These are phyloP conservation scores for Trichoderma aggressivum DNA, from an alignment of 2,329 filamentous ascomycete species.

Conservation along the genomic window DNA sequence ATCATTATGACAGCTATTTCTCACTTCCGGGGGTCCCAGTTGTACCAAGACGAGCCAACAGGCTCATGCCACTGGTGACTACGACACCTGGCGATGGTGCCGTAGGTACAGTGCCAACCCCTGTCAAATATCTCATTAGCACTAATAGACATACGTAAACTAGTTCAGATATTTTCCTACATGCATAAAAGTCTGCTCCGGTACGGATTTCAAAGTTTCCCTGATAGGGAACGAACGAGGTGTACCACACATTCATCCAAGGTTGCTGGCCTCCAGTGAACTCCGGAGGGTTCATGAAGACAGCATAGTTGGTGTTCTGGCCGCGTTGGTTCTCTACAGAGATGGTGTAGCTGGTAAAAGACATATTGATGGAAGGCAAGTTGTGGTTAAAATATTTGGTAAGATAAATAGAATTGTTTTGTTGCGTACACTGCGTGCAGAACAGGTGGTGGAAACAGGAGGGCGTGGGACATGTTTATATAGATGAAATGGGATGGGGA, in stretches of 20 bases:
- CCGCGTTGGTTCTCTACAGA: slow-evolving; percentile 11
- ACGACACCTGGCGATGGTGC: slow-evolving; percentile 1
- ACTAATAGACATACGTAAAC: not conserved
- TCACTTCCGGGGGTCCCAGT: not conserved
- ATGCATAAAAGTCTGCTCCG: slow-evolving; percentile 9
- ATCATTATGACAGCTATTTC: not conserved
- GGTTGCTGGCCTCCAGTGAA: not conserved
- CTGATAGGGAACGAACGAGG: not conserved
- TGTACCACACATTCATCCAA: slow-evolving; percentile 18
- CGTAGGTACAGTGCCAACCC: not conserved
- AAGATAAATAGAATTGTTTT: not conserved
- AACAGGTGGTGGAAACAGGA: not conserved
- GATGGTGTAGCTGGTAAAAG: slow-evolving; percentile 4
- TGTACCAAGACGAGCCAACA: not conserved
- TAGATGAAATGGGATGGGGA: not conserved
- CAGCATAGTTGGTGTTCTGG: slow-evolving; percentile 13
- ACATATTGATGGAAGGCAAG: not conserved
- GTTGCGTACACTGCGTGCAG: not conserved
- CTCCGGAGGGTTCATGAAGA: slow-evolving; percentile 8
- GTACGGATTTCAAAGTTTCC: slow-evolving; percentile 4
- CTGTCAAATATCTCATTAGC: not conserved
- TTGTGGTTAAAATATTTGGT: not conserved
- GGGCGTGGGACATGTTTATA: not conserved
- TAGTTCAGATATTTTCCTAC: not conserved
- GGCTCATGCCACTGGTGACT: not conserved